Base-by-base conservation (phyloP, 1,284 basidiomycete genomes). In the Jaminaea rosea region DNA sequence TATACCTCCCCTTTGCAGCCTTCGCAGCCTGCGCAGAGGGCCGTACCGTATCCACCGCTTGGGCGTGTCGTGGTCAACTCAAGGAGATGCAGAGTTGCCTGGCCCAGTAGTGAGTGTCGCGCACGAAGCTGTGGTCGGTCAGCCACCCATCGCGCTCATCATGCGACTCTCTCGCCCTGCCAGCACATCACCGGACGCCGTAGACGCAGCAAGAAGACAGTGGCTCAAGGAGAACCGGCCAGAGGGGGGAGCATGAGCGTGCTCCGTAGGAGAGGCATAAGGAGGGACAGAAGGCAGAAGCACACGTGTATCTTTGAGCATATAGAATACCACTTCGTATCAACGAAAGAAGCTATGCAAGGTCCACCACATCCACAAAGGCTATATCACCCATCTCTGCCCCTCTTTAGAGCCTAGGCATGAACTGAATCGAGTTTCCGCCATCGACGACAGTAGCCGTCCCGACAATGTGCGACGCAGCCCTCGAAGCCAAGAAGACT, bases 21-120 rank as follows among this genome's bases (percentile, higher is more conserved):
- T 93, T 92, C 68, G 88, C 88, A 19, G 80, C 83, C 19, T 93
- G 89, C 73, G 83, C 86, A 0, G 79, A 80, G 42, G 88, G 88
- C 6, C 81, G 88, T 15, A 88, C 85, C 1, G 76, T 93, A 53
- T 85, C 87, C 2, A 82, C 90, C 23, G 84, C 84, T 9, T 93
- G 88, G 84, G 81, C 82, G 27, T 93, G 89, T 70, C 82, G 80
- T 67, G 77, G 77, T 24, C 80, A 84, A 65, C 80, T 87, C 56
- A 84, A 82, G 65, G 77, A 75, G 10, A 79, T 92, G 53, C 86
- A 90, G 65, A 79, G 81, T 2, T 93, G 89, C 72, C 84, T 92
- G 80, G 72, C 83, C 36, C 82, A 84, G 69, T 89, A 83, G 34
- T 36, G 34, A 36, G 34, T 36, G 3, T 21, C 21, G 10, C 34